A percentile compares a stretch with the other conserved stretches of the same genome.
Conservation (phyloP, 2,329 filamentous ascomycete genomes). For the Xylariaceae sp. region DNA sequence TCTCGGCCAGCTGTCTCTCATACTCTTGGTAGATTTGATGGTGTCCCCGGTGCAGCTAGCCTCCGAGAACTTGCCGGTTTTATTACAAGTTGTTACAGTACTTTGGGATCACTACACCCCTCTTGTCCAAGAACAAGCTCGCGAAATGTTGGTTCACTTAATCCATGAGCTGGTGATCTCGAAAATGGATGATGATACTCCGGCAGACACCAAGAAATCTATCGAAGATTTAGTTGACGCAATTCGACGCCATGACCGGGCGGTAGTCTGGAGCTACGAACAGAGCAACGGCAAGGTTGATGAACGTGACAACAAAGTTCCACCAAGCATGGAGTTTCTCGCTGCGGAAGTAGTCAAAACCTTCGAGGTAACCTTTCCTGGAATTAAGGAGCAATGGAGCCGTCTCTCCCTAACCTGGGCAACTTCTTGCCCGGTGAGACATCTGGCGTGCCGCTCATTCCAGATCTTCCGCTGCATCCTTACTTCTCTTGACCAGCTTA, state of each 20-base stretch:
- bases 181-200: conserved; percentile 70
- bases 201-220: conserved; percentile 64
- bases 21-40: conserved; percentile 93
- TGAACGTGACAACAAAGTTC: conserved; percentile 77
- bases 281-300: conserved; percentile 82
- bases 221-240: conserved; percentile 89
- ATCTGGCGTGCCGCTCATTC: conserved; percentile 94
- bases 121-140: conserved; percentile 92
- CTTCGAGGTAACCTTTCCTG: conserved; percentile 81
- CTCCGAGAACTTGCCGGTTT: conserved; percentile 77
- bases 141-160: conserved; percentile 96
- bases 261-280: conserved; percentile 92
- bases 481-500: conserved; percentile 84
- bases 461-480: conserved; percentile 95
- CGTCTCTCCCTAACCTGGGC: conserved; percentile 92
- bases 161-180: conserved; percentile 93
- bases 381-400: conserved; percentile 89
- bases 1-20: conserved; percentile 87
- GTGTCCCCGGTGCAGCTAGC: conserved; percentile 84
- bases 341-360: conserved; percentile 81
- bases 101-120: conserved; percentile 97
- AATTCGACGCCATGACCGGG: conserved; percentile 80
- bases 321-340: conserved; percentile 82
- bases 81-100: conserved; percentile 89
- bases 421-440: conserved; percentile 91